phyloP scores from a whole-genome alignment of 164 flowering plant species.

The Liquidambar formosana region DNA sequence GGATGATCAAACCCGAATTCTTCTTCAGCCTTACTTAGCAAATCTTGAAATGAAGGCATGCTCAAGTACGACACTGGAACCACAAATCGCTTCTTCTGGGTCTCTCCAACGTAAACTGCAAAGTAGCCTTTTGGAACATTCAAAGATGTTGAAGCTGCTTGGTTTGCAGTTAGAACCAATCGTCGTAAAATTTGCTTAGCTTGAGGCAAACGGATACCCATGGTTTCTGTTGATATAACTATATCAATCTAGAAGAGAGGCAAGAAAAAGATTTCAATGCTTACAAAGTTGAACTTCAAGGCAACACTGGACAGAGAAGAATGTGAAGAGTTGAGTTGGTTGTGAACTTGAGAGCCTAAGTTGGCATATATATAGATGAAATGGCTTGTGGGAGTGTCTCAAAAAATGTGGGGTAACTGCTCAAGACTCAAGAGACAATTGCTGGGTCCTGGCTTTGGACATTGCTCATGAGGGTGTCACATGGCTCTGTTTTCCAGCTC shows the following conservation, averaged over 20 bases:
- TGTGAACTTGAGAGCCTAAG: too few species aligned
- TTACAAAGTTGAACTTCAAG: too few species aligned
- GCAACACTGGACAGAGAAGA: too few species aligned
- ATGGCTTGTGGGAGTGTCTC: too few species aligned
- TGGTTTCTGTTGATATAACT: neutral
- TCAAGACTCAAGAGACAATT: too few species aligned
- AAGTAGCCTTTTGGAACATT: conserved; percentile 36
- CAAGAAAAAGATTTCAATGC: too few species aligned
- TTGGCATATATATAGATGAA: too few species aligned
- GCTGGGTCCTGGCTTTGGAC: too few species aligned
- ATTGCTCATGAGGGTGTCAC: neutral
- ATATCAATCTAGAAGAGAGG: too few species aligned
- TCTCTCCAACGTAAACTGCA: conserved; percentile 40
- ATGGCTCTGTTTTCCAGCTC: neutral
- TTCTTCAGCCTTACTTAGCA: conserved; percentile 29
- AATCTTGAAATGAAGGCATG: conserved; percentile 25
- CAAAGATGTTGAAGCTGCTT: too few species aligned
- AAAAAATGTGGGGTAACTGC: too few species aligned
- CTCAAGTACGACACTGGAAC: conserved; percentile 28
- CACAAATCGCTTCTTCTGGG: conserved; percentile 20
- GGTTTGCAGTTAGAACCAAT: neutral
- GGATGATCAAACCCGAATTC: conserved; percentile 19
- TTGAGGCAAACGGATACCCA: conserved; percentile 22
- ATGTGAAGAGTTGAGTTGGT: too few species aligned
- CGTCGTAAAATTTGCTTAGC: conserved; percentile 18